These are phyloP conservation scores for Ambrosiella beaveri DNA, from an alignment of 2,329 filamentous ascomycete genomes.

Conservation along the genomic window DNA sequence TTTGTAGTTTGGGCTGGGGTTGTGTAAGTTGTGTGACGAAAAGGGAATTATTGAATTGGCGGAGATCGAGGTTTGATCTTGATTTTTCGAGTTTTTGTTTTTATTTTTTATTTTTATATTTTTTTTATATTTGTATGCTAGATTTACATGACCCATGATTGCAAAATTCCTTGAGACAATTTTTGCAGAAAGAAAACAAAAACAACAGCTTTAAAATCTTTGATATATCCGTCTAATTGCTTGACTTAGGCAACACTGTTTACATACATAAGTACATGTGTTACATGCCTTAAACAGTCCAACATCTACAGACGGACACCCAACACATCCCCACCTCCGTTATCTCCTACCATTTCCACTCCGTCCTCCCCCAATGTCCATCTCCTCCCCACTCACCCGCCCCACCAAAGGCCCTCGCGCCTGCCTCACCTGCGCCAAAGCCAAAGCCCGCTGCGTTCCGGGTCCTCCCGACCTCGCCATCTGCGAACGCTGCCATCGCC, in stretches of 20 bases:
- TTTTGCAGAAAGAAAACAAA: too few relatives aligned
- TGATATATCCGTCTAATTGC: too few relatives aligned
- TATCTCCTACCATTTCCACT: not conserved
- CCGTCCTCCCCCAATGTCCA: slow-evolving; percentile 1
- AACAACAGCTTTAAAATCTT: too few relatives aligned
- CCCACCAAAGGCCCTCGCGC: slow-evolving; percentile 28
- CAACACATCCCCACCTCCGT: not conserved
- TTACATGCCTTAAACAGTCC: too few relatives aligned
- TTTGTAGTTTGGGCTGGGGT: not conserved
- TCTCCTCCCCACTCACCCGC: not conserved
- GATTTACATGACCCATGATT: too few relatives aligned
- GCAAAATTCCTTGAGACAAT: too few relatives aligned
- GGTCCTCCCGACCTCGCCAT: slow-evolving; percentile 24
- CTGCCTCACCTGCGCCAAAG: slow-evolving; percentile 33
- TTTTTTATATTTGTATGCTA: not conserved
- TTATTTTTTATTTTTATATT: not conserved
- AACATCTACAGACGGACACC: too few relatives aligned
- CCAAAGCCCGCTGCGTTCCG: slow-evolving; percentile 33
- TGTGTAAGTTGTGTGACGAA: not conserved
- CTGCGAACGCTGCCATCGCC: slow-evolving; percentile 33
- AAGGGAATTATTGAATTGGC: not conserved
- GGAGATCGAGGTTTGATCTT: too few relatives aligned
- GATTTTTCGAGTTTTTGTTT: too few relatives aligned
- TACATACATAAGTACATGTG: too few relatives aligned
- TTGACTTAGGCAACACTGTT: too few relatives aligned